These are phyloP conservation scores for Backusella psychrophila DNA, from an alignment of 192 early-diverging fungal species.

Conservation along the genomic window DNA sequence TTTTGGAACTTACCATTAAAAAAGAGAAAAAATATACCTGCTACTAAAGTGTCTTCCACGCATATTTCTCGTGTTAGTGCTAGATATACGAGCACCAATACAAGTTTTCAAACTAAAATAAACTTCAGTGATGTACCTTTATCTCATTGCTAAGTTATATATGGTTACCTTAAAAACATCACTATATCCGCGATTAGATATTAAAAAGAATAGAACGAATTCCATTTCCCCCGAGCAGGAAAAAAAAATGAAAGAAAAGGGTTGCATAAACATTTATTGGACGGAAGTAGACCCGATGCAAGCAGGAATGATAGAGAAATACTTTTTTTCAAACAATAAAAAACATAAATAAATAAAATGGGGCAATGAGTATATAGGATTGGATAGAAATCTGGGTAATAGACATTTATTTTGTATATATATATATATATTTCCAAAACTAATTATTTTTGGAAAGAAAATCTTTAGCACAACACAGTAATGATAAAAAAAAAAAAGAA, in stretches of 20 bases:
- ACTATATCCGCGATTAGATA: background rate
- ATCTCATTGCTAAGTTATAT: background rate
- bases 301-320: background rate
- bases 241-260: background rate
- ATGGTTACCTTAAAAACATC: background rate
- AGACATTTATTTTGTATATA: constrained; percentile 6
- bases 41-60: background rate
- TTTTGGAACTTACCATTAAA: background rate
- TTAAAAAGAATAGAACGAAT: background rate
- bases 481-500: background rate
- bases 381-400: background rate
- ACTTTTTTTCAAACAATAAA: background rate
- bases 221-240: background rate
- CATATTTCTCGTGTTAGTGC: background rate
- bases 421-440: constrained; percentile 3
- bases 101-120: background rate
- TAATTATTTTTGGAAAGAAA: background rate
- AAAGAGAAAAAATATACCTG: background rate
- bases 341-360: background rate
- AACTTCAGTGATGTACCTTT: background rate
- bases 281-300: background rate
- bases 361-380: background rate
- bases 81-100: background rate
- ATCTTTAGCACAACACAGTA: constrained; percentile 3
- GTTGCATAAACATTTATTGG: background rate